Base-by-base conservation (phyloP, 352 stramenopile genomes). In the Aphanomyces stellatus region DNA sequence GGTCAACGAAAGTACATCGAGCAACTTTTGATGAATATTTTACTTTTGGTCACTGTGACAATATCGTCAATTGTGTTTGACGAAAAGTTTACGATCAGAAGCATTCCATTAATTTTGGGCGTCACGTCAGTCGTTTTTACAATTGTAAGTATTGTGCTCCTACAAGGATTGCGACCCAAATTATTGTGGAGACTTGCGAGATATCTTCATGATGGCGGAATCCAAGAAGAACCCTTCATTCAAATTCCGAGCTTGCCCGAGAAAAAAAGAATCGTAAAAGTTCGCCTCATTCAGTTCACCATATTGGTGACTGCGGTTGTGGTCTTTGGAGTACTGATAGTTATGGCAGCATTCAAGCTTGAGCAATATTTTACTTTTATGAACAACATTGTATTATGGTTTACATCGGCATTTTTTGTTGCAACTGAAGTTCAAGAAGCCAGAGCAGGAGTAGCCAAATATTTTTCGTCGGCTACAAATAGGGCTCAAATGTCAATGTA, bases 61-160 rank as follows among this genome's bases (percentile, higher is more conserved):
- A 49, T 30, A 3, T 64, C 56, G 22, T 59, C 56, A n/a, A 22
- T 64, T 7, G 8, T 49, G 7, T 64, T 64, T 53, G 56, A 64
- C 30, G 56, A 60, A 33, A n/a, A 24, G 34, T 19, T 25, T 28
- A 53, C 56, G 41, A 56, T 11, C 56, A 10, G 33, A n/a, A 24
- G 19, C n/a, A n/a, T n/a, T n/a, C n/a, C n/a, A n/a, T n/a, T n/a
- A n/a, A n/a, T n/a, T n/a, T n/a, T n/a, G n/a, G n/a, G n/a, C n/a
- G n/a, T n/a, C n/a, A n/a, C n/a, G n/a, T n/a, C 35, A n/a, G 41
- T 46, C 19, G 11, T 64, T 35, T 4, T 49, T 53, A 30, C n/a
- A 51, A 49, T 30, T 59, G 24, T 64, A 10, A 19, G 53, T 25
- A 31, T 33, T 53, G 56, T 64, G 25, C 40, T 35, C 30, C 25